Evolutionary conservation across 306 rosid genomes (phyloP).

Genomic region (Luffa aegyptiaca): DNA sequence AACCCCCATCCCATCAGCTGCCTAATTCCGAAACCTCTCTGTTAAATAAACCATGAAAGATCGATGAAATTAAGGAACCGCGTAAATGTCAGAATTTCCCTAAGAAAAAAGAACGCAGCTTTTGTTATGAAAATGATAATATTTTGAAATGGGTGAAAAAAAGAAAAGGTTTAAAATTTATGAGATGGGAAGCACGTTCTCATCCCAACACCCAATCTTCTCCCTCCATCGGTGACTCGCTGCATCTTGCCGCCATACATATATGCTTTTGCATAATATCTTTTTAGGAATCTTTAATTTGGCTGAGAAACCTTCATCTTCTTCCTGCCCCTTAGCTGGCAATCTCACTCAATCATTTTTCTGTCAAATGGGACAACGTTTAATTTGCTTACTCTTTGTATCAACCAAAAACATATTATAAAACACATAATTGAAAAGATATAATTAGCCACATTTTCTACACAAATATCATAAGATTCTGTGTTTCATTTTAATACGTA

Average conservation of each 20-base stretch:
- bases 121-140: background rate
- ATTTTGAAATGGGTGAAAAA: background rate
- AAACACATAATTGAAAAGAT: background rate
- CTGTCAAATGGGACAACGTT: background rate
- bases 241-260: conserved; percentile 9
- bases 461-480: background rate
- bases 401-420: background rate
- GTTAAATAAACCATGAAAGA: background rate
- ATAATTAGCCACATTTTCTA: background rate
- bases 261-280: background rate
- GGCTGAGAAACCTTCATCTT: background rate
- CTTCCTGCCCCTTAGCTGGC: background rate
- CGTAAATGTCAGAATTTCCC: background rate
- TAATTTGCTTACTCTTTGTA: background rate
- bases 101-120: too few relatives aligned
- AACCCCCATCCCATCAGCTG: background rate
- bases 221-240: background rate
- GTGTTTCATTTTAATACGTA: background rate
- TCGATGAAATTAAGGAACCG: background rate
- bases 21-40: background rate
- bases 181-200: conserved; percentile 4
- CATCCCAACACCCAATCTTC: background rate
- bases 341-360: background rate
- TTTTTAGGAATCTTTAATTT: background rate
- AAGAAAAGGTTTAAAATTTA: background rate